A percentile compares a stretch with the other conserved stretches of the same genome.
Evolutionary conservation across 2,329 filamentous ascomycete genomes (phyloP).

Genomic region (Fusarium tuaranense): DNA sequence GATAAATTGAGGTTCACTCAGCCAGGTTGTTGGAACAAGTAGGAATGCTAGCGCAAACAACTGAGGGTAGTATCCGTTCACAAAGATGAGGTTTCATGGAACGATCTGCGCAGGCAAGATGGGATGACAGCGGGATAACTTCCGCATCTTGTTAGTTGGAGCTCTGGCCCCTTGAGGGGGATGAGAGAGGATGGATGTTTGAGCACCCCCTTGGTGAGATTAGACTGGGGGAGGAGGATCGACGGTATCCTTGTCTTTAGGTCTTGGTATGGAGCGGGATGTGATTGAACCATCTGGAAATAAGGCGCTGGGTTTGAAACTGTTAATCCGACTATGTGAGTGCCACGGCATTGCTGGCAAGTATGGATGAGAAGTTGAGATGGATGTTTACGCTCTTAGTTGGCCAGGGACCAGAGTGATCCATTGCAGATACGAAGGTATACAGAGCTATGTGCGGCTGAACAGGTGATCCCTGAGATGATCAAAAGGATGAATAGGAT

Average conservation of each 20-base stretch:
- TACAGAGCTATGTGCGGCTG: conserved; percentile 20
- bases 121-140: conserved; percentile 38
- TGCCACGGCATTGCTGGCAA: neutral
- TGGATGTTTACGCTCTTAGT: neutral
- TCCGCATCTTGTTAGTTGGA: conserved; percentile 12
- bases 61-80: neutral
- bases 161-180: conserved; percentile 11
- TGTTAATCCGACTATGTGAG: neutral
- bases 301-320: neutral
- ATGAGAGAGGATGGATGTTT: conserved; percentile 7
- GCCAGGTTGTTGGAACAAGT: neutral
- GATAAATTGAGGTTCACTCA: neutral
- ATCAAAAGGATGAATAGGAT: conserved; percentile 24
- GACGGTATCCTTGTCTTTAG: conserved; percentile 28
- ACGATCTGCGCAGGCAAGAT: conserved; percentile 8
- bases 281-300: neutral
- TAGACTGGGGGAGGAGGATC: conserved; percentile 30
- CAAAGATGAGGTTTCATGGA: neutral
- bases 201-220: conserved; percentile 24
- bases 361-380: neutral
- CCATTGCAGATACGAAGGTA: neutral
- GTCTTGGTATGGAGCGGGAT: conserved; percentile 3
- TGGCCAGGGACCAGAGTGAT: neutral
- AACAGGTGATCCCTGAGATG: conserved; percentile 17
- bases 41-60: neutral